These are phyloP conservation scores for Phalaenopsis aphrodite DNA, from an alignment of 106 monocot species.

Conservation along the genomic window DNA sequence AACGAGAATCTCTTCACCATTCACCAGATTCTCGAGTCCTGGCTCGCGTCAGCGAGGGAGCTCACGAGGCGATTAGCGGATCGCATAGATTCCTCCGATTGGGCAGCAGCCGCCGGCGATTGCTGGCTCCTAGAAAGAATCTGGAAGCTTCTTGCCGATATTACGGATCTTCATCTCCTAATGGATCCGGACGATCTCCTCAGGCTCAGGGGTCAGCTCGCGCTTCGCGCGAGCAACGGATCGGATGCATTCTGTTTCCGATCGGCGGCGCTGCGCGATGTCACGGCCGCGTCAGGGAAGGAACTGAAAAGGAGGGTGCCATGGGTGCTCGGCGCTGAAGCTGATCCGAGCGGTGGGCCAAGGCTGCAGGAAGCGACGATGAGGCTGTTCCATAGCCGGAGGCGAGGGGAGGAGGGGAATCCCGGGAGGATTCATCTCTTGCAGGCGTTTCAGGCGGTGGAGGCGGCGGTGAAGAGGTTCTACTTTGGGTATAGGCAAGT, in stretches of 20 bases:
- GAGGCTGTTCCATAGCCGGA: constrained; percentile 44
- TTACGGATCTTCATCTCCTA: constrained; percentile 62
- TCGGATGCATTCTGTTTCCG: constrained; percentile 48
- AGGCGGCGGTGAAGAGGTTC: constrained; percentile 69
- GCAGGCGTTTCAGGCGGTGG: constrained; percentile 73
- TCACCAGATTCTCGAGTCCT: constrained; percentile 73
- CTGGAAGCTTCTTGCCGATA: constrained; percentile 62
- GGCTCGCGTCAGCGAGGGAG: constrained; percentile 39
- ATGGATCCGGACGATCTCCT: constrained; percentile 86
- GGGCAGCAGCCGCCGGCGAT: constrained; percentile 48
- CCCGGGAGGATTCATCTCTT: constrained; percentile 45
- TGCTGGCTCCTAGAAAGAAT: constrained; percentile 66
- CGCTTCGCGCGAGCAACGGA: constrained; percentile 17
- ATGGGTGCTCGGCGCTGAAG: constrained; percentile 61
- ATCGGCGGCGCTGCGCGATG: constrained; percentile 37
- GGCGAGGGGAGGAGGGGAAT: constrained; percentile 28
- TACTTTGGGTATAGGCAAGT: constrained; percentile 71
- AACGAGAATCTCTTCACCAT: constrained; percentile 38
- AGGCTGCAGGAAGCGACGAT: constrained; percentile 79
- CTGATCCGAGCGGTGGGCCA: constrained; percentile 72
- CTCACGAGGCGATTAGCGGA: constrained; percentile 25
- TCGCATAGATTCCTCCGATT: constrained; percentile 24
- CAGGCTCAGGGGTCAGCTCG: constrained; percentile 57
- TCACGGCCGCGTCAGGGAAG: constrained; percentile 33
- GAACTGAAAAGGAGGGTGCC: constrained; percentile 57